Conservation (phyloP, 2,329 filamentous ascomycete genomes). For the Sporothrix euskadiensis region DNA sequence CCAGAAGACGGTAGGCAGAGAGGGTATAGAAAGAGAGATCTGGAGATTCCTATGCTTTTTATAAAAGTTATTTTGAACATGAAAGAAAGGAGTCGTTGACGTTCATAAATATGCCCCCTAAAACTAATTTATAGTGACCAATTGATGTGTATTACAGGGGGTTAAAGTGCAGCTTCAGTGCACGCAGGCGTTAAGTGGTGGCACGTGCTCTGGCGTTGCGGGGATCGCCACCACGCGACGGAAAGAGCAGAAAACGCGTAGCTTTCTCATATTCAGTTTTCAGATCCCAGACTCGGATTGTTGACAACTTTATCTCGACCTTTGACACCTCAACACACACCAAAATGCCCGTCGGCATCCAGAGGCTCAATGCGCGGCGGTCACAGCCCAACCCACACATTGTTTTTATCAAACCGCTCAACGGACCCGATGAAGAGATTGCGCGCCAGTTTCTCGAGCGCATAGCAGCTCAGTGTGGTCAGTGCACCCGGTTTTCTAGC, state of each 20-base stretch:
- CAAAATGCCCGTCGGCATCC: slow-evolving; percentile 73
- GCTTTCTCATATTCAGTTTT: neutral
- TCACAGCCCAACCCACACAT: slow-evolving; percentile 76
- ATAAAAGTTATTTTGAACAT: neutral
- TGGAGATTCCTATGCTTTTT: neutral
- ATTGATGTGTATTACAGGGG: neutral
- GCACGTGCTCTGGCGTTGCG: slow-evolving; percentile 30
- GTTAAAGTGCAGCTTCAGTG: neutral
- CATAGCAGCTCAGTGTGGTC: slow-evolving; percentile 78
- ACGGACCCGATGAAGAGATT: slow-evolving; percentile 61
- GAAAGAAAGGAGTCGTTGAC: neutral
- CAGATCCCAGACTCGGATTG: neutral
- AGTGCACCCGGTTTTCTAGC: neutral
- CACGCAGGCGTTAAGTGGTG: neutral
- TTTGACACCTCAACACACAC: neutral
- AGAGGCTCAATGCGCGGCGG: slow-evolving; percentile 73
- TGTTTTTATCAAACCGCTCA: slow-evolving; percentile 80
- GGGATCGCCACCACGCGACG: slow-evolving; percentile 17
- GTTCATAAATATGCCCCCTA: neutral
- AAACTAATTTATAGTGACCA: neutral
- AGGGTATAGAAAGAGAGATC: neutral
- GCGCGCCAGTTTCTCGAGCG: slow-evolving; percentile 72
- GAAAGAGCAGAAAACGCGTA: slow-evolving; percentile 6
- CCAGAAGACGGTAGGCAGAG: slow-evolving; percentile 24
- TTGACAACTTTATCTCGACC: neutral